Conservation (phyloP, 768 basidiomycete species). For the Chalciporus piperatus region DNA sequence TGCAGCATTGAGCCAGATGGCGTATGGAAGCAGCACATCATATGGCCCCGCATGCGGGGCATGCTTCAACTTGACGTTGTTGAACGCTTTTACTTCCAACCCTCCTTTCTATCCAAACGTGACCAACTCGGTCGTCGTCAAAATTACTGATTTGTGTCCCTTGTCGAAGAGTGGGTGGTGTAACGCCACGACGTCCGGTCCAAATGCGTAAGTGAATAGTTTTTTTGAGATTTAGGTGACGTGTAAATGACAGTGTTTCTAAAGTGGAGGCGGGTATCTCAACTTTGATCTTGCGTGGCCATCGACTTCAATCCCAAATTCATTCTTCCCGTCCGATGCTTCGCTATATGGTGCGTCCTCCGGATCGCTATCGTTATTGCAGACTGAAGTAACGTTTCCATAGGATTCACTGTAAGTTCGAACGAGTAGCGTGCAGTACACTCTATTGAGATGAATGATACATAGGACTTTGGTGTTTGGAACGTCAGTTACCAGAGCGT, state of each 20-base stretch:
- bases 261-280: constrained; percentile 63
- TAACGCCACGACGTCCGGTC: constrained; percentile 55
- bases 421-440: neutral
- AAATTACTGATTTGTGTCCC: constrained; percentile 81
- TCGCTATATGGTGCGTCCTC: constrained; percentile 63
- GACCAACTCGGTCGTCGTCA: constrained; percentile 64
- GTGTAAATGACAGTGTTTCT: constrained; percentile 3
- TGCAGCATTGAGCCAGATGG: constrained; percentile 76
- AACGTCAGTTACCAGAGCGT: constrained; percentile 70
- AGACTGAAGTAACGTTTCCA: constrained; percentile 31
- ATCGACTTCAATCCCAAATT: constrained; percentile 61
- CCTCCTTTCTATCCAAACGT: constrained; percentile 69
- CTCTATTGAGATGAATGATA: neutral
- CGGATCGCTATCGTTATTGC: no score
- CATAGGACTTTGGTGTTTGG: constrained; percentile 85
- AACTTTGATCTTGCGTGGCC: constrained; percentile 86
- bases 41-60: constrained; percentile 75
- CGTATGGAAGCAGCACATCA: constrained; percentile 69
- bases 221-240: neutral
- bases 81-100: constrained; percentile 61
- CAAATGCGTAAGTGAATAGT: constrained; percentile 56
- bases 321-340: constrained; percentile 74
- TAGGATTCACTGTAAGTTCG: constrained; percentile 40
- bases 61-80: constrained; percentile 75
- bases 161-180: constrained; percentile 65